phyloP scores from a whole-genome alignment of 805 yeast species.

The Phaffomyces opuntiae region DNA sequence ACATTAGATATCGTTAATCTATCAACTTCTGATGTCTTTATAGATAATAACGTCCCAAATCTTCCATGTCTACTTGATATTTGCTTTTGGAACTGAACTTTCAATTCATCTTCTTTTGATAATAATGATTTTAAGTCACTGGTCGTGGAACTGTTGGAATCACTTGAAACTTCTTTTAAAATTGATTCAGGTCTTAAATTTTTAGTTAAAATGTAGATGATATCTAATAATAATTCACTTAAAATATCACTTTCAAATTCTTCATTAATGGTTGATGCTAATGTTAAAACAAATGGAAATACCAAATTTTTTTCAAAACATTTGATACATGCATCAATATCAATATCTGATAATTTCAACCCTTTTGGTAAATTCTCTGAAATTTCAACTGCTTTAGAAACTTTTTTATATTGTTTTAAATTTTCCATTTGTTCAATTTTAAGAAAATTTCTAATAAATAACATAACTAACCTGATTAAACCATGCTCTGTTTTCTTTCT shows the following conservation, averaged over 20 bases:
- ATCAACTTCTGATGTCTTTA: slow-evolving; percentile 53
- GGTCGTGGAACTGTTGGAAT: background rate
- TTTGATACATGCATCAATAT: slow-evolving; percentile 47
- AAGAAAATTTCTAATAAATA: slow-evolving; percentile 71
- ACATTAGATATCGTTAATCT: slow-evolving; percentile 71
- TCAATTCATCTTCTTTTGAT: slow-evolving; percentile 52
- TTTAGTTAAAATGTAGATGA: slow-evolving; percentile 54
- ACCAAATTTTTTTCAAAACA: slow-evolving; percentile 68
- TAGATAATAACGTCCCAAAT: slow-evolving; percentile 79
- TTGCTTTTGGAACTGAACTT: slow-evolving; percentile 38
- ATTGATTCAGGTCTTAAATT: slow-evolving; percentile 37
- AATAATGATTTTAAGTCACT: slow-evolving; percentile 34
- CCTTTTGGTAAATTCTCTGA: slow-evolving; percentile 45
- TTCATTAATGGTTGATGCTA: slow-evolving; percentile 55
- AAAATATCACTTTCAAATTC: slow-evolving; percentile 59
- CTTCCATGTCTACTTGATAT: slow-evolving; percentile 77
- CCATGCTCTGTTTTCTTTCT: slow-evolving; percentile 68
- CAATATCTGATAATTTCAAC: slow-evolving; percentile 58
- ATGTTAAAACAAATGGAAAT: slow-evolving; percentile 61
- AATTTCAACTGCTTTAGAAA: slow-evolving; percentile 25
- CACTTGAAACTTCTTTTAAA: slow-evolving; percentile 5
- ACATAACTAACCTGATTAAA: slow-evolving; percentile 62
- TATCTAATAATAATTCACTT: slow-evolving; percentile 60
- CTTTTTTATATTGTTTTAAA: slow-evolving; percentile 35
- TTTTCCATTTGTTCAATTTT: slow-evolving; percentile 66